These are phyloP conservation scores for Pugionium cornutum DNA, from an alignment of 345 rosid species.

Conservation along the genomic window DNA sequence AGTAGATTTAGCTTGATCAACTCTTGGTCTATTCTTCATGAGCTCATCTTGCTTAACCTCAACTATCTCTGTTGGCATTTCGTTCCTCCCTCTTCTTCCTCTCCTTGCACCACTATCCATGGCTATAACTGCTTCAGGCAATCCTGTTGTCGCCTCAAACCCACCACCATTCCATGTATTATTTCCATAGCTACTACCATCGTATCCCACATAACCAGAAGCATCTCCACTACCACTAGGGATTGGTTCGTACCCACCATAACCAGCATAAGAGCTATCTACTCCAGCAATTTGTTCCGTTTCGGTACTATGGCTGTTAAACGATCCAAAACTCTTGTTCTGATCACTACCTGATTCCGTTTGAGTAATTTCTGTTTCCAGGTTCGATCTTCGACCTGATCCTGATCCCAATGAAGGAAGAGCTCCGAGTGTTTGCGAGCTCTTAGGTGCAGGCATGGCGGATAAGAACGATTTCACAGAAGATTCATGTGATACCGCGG, in stretches of 20 bases:
- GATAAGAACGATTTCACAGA: constrained; percentile 75
- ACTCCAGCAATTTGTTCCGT: constrained; percentile 32
- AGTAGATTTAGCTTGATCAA: constrained; percentile 79
- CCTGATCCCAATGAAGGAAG: constrained; percentile 53
- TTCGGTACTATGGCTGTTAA: constrained; percentile 27
- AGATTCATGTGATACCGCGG: constrained; percentile 36
- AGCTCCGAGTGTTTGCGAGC: constrained; percentile 65
- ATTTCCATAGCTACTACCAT: constrained; percentile 38
- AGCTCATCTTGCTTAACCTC: constrained; percentile 98
- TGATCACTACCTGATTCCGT: constrained; percentile 38
- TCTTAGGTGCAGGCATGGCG: constrained; percentile 72
- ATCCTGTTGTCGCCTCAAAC: constrained; percentile 29
- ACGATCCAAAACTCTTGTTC: constrained; percentile 33
- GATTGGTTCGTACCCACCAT: constrained; percentile 44
- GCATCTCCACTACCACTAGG: constrained; percentile 36
- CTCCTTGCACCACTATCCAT: constrained; percentile 45
- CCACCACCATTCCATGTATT: constrained; percentile 47
- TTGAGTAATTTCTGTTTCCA: constrained; percentile 49
- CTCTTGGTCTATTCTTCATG: constrained; percentile 89
- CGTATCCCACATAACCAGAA: constrained; percentile 45
- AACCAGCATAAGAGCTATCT: constrained; percentile 38
- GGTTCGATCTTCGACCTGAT: constrained; percentile 66
- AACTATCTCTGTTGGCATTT: constrained; percentile 63
- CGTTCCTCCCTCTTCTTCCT: constrained; percentile 79
- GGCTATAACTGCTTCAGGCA: constrained; percentile 40